Percentiles rank a stretch among this genome's conserved stretches.
phyloP scores from a whole-genome alignment of 148 eudicot genomes.

The Talinum fruticosum region DNA sequence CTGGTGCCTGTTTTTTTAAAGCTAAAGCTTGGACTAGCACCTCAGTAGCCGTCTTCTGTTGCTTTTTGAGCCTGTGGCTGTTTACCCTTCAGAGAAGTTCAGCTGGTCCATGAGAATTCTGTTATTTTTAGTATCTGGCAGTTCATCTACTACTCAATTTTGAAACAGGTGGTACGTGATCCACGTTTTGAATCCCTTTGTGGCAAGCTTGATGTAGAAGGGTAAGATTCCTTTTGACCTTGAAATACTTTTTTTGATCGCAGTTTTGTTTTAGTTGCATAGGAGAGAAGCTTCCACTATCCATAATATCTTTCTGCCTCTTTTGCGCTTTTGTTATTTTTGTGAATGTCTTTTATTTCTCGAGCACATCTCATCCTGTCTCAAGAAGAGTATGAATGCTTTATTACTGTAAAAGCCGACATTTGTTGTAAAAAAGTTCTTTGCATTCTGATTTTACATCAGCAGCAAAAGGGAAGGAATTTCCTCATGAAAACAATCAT shows the following conservation, averaged over 20 bases:
- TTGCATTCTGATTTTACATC: no score
- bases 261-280: neutral
- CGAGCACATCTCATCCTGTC: neutral
- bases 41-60: neutral
- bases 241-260: neutral
- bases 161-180: slow-evolving; percentile 65
- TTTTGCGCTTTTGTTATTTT: neutral
- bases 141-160: slow-evolving; percentile 9
- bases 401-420: no score
- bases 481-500: no score
- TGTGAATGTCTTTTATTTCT: neutral
- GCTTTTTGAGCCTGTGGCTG: neutral
- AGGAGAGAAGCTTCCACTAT: neutral
- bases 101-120: neutral
- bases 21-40: neutral
- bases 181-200: slow-evolving; percentile 93
- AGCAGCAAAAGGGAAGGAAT: no score
- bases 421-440: no score
- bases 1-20: neutral
- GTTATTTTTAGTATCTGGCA: neutral
- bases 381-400: no score
- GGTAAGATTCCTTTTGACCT: slow-evolving; percentile 40
- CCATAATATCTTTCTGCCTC: neutral
- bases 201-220: slow-evolving; percentile 63
- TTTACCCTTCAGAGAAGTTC: neutral